phyloP scores from a whole-genome alignment of 2,329 filamentous ascomycete species.

The Neonectria neomacrospora region DNA sequence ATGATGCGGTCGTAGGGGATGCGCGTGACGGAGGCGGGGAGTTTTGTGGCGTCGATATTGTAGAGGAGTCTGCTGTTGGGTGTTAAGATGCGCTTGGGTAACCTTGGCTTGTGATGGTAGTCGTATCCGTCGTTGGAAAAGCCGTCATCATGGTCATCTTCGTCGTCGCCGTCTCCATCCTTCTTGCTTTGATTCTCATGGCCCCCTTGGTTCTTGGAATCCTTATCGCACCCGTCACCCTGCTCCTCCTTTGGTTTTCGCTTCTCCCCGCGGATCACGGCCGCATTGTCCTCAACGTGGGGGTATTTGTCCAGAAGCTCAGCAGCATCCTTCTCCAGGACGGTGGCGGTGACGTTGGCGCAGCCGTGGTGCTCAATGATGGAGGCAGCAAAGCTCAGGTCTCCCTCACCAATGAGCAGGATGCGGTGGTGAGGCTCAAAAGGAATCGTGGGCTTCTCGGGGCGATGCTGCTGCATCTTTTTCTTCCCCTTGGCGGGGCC shows the following conservation, averaged over 20 bases:
- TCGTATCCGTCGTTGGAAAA: conserved; percentile 36
- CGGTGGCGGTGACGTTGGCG: conserved; percentile 74
- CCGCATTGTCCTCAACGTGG: conserved; percentile 70
- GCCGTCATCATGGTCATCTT: conserved; percentile 27
- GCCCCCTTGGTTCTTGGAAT: conserved; percentile 15
- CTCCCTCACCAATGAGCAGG: conserved; percentile 81
- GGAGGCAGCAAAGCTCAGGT: conserved; percentile 80
- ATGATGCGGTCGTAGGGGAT: conserved; percentile 78
- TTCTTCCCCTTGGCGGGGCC: conserved; percentile 35
- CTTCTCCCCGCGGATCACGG: conserved; percentile 54
- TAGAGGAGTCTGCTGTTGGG: conserved; percentile 61
- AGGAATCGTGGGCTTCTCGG: conserved; percentile 66
- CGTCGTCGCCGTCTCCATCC: conserved; percentile 32
- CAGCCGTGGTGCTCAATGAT: conserved; percentile 74
- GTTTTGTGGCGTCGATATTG: conserved; percentile 73
- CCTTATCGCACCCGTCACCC: conserved; percentile 13
- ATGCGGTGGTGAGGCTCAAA: conserved; percentile 75
- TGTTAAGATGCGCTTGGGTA: conserved; percentile 24
- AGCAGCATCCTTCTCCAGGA: conserved; percentile 67
- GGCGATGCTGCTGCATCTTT: conserved; percentile 38
- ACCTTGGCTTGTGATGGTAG: conserved; percentile 27
- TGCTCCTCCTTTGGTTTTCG: conserved; percentile 32
- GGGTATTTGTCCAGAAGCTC: conserved; percentile 80
- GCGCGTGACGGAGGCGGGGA: conserved; percentile 59
- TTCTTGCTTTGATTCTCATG: conserved; percentile 29